These are phyloP conservation scores for Polygonum maritimum DNA, from an alignment of 148 eudicot species.

Conservation along the genomic window DNA sequence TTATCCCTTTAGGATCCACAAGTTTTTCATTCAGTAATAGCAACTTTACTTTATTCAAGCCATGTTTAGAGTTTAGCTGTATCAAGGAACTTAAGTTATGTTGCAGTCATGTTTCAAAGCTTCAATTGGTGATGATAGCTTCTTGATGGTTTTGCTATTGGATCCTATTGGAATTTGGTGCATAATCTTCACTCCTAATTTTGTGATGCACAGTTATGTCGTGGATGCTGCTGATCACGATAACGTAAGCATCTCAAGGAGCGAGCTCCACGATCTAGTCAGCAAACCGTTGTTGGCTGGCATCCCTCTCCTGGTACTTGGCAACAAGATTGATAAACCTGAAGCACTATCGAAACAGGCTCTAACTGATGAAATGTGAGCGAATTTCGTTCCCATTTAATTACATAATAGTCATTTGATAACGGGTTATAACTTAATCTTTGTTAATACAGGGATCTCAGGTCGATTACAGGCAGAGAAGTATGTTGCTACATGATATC, in stretches of 20 bases:
- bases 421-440: neutral
- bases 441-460: conserved; percentile 53
- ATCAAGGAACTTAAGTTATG: neutral
- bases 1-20: too few species aligned
- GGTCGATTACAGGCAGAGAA: conserved; percentile 75
- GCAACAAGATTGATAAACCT: conserved; percentile 87
- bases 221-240: conserved; percentile 97
- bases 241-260: conserved; percentile 71
- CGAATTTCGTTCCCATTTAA: neutral
- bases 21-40: too few species aligned
- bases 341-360: conserved; percentile 73
- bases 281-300: conserved; percentile 70
- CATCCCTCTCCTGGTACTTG: conserved; percentile 87
- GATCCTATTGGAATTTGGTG: neutral
- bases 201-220: conserved; percentile 58
- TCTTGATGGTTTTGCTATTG: neutral
- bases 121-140: neutral
- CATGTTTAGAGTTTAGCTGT: neutral
- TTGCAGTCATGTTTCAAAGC: neutral
- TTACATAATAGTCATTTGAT: neutral
- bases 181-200: neutral
- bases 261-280: conserved; percentile 88
- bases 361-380: conserved; percentile 87
- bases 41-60: too few species aligned
- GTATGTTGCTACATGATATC: conserved; percentile 99